These are phyloP conservation scores for Marvania coccoides DNA, from an alignment of 139 green algal genomes.

Conservation along the genomic window DNA sequence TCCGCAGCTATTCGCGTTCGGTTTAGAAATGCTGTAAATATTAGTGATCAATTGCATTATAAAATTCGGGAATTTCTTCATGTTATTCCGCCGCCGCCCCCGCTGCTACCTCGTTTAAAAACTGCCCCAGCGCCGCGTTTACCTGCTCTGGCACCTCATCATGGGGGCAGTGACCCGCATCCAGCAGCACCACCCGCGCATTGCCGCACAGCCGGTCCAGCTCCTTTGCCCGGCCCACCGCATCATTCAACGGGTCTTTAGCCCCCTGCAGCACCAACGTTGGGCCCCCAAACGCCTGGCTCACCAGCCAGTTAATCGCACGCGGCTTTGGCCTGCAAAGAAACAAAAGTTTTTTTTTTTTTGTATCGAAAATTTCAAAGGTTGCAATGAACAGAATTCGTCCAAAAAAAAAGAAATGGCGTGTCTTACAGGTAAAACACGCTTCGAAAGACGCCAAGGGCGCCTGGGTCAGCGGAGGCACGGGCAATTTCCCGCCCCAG, in stretches of 20 bases:
- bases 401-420: no score
- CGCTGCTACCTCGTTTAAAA: slow-evolving; percentile 26
- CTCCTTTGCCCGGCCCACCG: slow-evolving; percentile 38
- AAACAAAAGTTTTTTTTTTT: no score
- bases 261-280: slow-evolving; percentile 61
- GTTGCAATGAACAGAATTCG: no score
- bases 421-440: slow-evolving; percentile 94
- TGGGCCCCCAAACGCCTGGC: slow-evolving; percentile 48
- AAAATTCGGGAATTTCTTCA: no score
- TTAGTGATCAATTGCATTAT: no score
- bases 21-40: no score
- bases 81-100: no score
- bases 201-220: slow-evolving; percentile 39
- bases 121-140: slow-evolving; percentile 48
- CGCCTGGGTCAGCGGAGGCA: slow-evolving; percentile 50
- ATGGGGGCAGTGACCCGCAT: slow-evolving; percentile 77
- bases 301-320: slow-evolving; percentile 76
- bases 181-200: slow-evolving; percentile 22
- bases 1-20: no score
- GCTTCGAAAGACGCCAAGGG: slow-evolving; percentile 52
- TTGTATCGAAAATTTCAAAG: no score
- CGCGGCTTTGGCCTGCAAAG: slow-evolving; percentile 61
- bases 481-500: slow-evolving; percentile 71
- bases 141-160: slow-evolving; percentile 70
- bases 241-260: slow-evolving; percentile 80